Conservation (phyloP, 2,329 filamentous ascomycete genomes). For the Alternaria metachromatica region DNA sequence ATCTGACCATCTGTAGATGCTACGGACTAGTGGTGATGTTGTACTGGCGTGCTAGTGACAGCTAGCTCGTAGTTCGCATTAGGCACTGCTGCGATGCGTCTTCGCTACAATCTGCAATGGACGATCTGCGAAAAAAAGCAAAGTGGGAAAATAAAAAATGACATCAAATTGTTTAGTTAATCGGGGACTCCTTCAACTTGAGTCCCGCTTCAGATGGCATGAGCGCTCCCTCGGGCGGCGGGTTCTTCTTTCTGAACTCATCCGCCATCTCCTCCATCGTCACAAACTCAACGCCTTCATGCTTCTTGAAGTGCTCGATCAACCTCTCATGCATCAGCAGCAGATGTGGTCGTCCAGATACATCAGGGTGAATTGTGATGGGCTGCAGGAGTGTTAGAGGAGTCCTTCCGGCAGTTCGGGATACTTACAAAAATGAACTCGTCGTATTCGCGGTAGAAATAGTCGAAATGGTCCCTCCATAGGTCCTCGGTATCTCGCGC, state of each 20-base stretch:
- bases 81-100: background rate
- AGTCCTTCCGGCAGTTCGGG: conserved; percentile 53
- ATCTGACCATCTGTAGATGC: background rate
- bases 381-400: conserved; percentile 47
- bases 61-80: background rate
- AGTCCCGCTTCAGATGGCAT: conserved; percentile 64
- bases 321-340: conserved; percentile 74
- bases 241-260: conserved; percentile 72
- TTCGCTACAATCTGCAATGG: background rate
- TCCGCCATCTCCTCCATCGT: conserved; percentile 75
- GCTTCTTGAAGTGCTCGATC: conserved; percentile 71
- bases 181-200: conserved; percentile 52
- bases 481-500: conserved; percentile 67
- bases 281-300: conserved; percentile 69
- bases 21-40: background rate
- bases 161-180: background rate
- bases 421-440: conserved; percentile 68
- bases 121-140: background rate
- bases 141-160: background rate
- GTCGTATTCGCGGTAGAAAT: conserved; percentile 78
- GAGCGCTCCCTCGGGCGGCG: conserved; percentile 62
- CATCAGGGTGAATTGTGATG: conserved; percentile 76
- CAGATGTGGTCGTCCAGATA: conserved; percentile 69
- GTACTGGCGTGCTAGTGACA: background rate
- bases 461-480: conserved; percentile 72